phyloP scores from a whole-genome alignment of 1,284 basidiomycete genomes.

The Serendipita sp. region DNA sequence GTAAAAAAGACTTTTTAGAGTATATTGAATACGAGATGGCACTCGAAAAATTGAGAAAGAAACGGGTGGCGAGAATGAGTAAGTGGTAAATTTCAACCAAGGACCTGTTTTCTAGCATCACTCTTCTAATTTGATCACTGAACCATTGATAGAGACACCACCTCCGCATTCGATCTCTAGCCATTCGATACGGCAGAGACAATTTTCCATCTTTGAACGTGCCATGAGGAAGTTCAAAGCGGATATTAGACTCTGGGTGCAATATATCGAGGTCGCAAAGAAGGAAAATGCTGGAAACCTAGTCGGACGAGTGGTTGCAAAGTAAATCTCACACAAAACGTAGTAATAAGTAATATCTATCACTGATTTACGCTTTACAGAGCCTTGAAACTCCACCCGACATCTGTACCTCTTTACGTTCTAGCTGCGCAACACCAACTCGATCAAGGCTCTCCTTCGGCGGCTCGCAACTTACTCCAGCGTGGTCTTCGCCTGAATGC shows the following conservation, averaged over 20 bases:
- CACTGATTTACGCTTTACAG: conserved; percentile 24
- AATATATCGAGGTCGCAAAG: conserved; percentile 77
- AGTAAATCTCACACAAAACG: conserved; percentile 28
- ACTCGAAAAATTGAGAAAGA: conserved; percentile 66
- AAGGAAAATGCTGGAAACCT: conserved; percentile 67
- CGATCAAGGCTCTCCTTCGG: conserved; percentile 59
- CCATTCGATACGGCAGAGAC: conserved; percentile 66
- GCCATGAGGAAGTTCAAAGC: conserved; percentile 80
- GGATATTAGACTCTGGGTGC: conserved; percentile 76
- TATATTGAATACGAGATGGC: conserved; percentile 90
- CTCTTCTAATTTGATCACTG: background rate
- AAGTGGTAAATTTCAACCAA: conserved; percentile 20
- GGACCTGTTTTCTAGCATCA: background rate
- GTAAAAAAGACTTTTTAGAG: conserved; percentile 79
- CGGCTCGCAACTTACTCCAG: conserved; percentile 73
- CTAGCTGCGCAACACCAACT: conserved; percentile 79
- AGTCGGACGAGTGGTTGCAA: conserved; percentile 62
- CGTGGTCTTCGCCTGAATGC: conserved; percentile 70
- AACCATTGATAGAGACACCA: conserved; percentile 24
- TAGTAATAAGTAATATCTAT: background rate
- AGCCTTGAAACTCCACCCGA: conserved; percentile 78
- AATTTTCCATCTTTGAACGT: conserved; percentile 83
- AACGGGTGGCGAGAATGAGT: conserved; percentile 63
- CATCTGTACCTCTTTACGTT: conserved; percentile 67
- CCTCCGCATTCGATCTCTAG: conserved; percentile 51